These are phyloP conservation scores for Colletotrichum phormii DNA, from an alignment of 2,329 filamentous ascomycete species.

Conservation along the genomic window DNA sequence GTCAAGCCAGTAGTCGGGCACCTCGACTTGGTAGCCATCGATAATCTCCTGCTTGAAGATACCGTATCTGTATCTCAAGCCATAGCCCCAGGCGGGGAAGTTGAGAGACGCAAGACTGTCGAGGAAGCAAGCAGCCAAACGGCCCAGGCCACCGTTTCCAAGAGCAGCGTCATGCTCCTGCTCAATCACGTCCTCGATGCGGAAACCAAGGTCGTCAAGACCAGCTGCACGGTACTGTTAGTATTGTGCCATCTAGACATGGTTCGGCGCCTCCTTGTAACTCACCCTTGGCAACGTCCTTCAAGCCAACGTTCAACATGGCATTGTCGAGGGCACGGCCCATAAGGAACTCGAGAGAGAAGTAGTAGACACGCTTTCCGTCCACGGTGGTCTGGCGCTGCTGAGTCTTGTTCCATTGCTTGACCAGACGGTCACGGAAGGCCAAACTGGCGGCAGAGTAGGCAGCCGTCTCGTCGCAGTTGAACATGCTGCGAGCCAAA, in stretches of 20 bases:
- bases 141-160: conserved; percentile 94
- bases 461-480: conserved; percentile 94
- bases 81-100: conserved; percentile 97
- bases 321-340: conserved; percentile 96
- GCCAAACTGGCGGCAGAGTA: conserved; percentile 93
- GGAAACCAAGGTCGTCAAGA: conserved; percentile 90
- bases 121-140: conserved; percentile 95
- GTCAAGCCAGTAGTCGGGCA: conserved; percentile 98
- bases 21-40: conserved; percentile 96
- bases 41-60: conserved; percentile 99
- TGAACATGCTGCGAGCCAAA: conserved; percentile 94
- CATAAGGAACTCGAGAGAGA: conserved; percentile 98
- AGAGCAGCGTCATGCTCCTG: conserved; percentile 97
- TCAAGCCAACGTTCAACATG: conserved; percentile 94
- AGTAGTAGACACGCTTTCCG: conserved; percentile 94
- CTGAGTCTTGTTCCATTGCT: conserved; percentile 98
- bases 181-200: conserved; percentile 92
- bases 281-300: conserved; percentile 83
- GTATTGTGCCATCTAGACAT: neutral
- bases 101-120: conserved; percentile 96
- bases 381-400: conserved; percentile 93
- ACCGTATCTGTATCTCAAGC: conserved; percentile 92
- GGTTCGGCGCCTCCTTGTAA: neutral
- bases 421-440: conserved; percentile 90
- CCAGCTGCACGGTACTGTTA: conserved; percentile 70